A percentile compares a stretch with the other conserved stretches of the same genome.
phyloP scores from a whole-genome alignment of 2,329 filamentous ascomycete species.

The Fusarium sacchari region DNA sequence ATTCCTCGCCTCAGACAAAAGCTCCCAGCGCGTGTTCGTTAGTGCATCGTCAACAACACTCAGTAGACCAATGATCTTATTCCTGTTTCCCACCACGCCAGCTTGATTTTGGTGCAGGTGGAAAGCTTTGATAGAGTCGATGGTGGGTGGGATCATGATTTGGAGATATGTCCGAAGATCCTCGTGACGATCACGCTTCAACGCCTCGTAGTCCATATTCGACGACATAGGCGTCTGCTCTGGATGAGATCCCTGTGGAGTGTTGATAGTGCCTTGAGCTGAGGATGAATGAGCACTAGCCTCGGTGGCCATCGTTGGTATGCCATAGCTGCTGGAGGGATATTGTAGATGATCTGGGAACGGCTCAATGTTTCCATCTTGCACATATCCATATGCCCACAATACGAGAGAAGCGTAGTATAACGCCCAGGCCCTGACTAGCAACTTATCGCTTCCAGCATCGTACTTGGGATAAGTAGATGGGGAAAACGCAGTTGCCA shows the following conservation, averaged over 20 bases:
- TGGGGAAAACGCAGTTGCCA: slow-evolving; percentile 27
- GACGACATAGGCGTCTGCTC: slow-evolving; percentile 29
- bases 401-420: slow-evolving; percentile 44
- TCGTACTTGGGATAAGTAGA: slow-evolving; percentile 40
- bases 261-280: slow-evolving; percentile 20
- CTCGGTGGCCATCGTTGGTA: slow-evolving; percentile 22
- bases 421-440: slow-evolving; percentile 41
- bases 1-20: slow-evolving; percentile 41
- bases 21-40: slow-evolving; percentile 41
- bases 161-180: slow-evolving; percentile 43
- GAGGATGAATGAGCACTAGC: slow-evolving; percentile 37
- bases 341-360: slow-evolving; percentile 43
- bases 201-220: slow-evolving; percentile 32
- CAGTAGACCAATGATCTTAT: slow-evolving; percentile 41
- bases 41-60: slow-evolving; percentile 42
- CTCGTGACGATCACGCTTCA: slow-evolving; percentile 40
- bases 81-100: slow-evolving; percentile 42
- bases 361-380: slow-evolving; percentile 42
- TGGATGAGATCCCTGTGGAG: slow-evolving; percentile 28
- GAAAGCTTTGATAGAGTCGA: slow-evolving; percentile 44
- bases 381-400: slow-evolving; percentile 44
- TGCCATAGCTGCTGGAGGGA: slow-evolving; percentile 22
- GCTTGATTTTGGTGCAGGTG: slow-evolving; percentile 44
- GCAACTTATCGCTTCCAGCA: slow-evolving; percentile 39
- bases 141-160: slow-evolving; percentile 44